Conservation (phyloP, 1,284 basidiomycete species). For the Sutorius eximius region DNA sequence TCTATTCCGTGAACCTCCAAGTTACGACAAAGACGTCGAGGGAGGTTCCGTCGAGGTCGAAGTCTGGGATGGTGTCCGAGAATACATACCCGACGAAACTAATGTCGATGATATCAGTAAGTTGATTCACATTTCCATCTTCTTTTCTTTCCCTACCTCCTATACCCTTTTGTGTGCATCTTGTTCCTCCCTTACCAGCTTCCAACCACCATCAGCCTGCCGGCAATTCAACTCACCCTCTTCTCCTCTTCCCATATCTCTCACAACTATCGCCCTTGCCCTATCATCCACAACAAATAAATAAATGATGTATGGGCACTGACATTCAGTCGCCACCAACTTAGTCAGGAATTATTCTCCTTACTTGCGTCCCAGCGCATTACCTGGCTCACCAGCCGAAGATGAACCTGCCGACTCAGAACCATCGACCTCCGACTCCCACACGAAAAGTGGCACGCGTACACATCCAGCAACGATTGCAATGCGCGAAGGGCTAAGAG, state of each 20-base stretch:
- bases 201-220: slow-evolving; percentile 28
- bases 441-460: slow-evolving; percentile 46
- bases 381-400: slow-evolving; percentile 13
- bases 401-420: slow-evolving; percentile 6
- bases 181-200: slow-evolving; percentile 18
- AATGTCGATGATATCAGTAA: slow-evolving; percentile 77
- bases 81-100: slow-evolving; percentile 59
- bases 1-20: slow-evolving; percentile 43
- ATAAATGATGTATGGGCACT: slow-evolving; percentile 35
- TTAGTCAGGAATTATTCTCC: slow-evolving; percentile 90
- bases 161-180: slow-evolving; percentile 10
- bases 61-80: slow-evolving; percentile 67
- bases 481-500: slow-evolving; percentile 57
- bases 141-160: slow-evolving; percentile 25
- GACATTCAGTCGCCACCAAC: slow-evolving; percentile 82
- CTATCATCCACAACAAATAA: slow-evolving; percentile 23
- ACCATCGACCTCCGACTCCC: slow-evolving; percentile 1
- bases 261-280: slow-evolving; percentile 25
- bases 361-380: slow-evolving; percentile 61
- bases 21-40: slow-evolving; percentile 24
- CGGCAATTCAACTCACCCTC: slow-evolving; percentile 27
- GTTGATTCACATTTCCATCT: slow-evolving; percentile 36
- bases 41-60: slow-evolving; percentile 60
- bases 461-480: slow-evolving; percentile 67
- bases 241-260: slow-evolving; percentile 26